Evolutionary conservation across 1,284 basidiomycete species (phyloP), one percentile per base, ranked within the genome.

Genomic region (Ceratobasidium sp.): DNA sequence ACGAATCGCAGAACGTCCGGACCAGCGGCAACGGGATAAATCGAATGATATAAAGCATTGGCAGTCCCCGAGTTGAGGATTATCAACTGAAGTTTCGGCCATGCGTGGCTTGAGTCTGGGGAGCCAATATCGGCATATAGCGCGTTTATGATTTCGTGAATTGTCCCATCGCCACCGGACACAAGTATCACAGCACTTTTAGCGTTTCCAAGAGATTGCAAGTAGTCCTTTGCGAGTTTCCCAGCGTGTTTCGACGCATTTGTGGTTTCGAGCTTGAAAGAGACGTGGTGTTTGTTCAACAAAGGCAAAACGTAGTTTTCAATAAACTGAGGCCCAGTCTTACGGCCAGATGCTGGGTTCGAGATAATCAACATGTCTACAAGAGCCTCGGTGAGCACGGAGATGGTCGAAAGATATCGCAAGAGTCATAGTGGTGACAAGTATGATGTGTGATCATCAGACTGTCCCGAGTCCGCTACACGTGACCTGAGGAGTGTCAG

Each of bases 91-190:
- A 74, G 29, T 7, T 47, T 36, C 13, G 73, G 70, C 36, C 90
- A 80, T 9, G 80, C 84, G 89, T 77, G 33, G 76, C 56, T 68
- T 68, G 69, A 69, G 42, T 49, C 74, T 73, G 19, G 76, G 75
- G 73, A 80, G 76, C 16, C 75, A 72, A 13, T 74, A 19, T 30
- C 74, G 30, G 74, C 75, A 62, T 82, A 78, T 33, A 91, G 75
- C 5, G 82, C 80, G 70, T 90, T 88, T 73, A 93, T 81, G 66
- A 95, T 83, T 75, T 95, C 93, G 76, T 94, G 90, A 33, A 94
- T 80, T 0, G 93, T 95, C n/a, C 93, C 93, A 76, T 96, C 93
- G 9, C 93, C 93, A 1, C 91, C 91, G n/a, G 83, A 85, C 13
- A 94, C 79, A 54, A 93, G 76, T 50, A 92, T 74, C 1, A 80